A percentile compares a stretch with the other conserved stretches of the same genome.
These are phyloP conservation scores for Tilletia horrida DNA, from an alignment of 1,284 basidiomycete genomes.

Conservation along the genomic window DNA sequence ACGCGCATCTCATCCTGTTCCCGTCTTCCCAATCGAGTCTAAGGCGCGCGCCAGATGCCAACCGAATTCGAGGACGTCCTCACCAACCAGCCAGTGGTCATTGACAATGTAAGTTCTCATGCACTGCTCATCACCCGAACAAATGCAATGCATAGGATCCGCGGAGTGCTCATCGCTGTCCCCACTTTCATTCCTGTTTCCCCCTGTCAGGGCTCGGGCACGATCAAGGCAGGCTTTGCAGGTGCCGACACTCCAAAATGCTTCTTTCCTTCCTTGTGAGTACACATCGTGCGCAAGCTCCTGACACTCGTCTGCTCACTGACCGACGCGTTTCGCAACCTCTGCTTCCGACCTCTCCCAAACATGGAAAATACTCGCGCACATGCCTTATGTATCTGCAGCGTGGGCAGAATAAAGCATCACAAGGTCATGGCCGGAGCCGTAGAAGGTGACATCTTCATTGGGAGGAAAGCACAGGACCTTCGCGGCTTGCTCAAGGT, in stretches of 20 bases:
- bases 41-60: constrained; percentile 25
- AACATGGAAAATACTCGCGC: too few species aligned
- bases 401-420: constrained; percentile 53
- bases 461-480: constrained; percentile 51
- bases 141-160: too few species aligned
- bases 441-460: constrained; percentile 54
- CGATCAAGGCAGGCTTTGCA: constrained; percentile 54
- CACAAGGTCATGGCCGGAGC: constrained; percentile 53
- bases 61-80: constrained; percentile 53
- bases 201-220: constrained; percentile 45
- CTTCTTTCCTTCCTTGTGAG: constrained; percentile 49
- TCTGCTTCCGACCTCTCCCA: too few species aligned
- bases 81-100: constrained; percentile 55
- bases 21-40: too few species aligned
- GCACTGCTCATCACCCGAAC: neutral
- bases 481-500: constrained; percentile 51
- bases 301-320: neutral
- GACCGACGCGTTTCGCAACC: too few species aligned
- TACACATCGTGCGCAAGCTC: neutral
- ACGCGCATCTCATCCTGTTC: too few species aligned
- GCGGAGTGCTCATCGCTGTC: constrained; percentile 12
- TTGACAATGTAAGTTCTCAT: constrained; percentile 44
- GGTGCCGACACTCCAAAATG: constrained; percentile 52
- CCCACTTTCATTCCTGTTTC: neutral
- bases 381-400: neutral